Evolutionary conservation across 805 yeast genomes (phyloP).

Genomic region (Candida gorgasii): DNA sequence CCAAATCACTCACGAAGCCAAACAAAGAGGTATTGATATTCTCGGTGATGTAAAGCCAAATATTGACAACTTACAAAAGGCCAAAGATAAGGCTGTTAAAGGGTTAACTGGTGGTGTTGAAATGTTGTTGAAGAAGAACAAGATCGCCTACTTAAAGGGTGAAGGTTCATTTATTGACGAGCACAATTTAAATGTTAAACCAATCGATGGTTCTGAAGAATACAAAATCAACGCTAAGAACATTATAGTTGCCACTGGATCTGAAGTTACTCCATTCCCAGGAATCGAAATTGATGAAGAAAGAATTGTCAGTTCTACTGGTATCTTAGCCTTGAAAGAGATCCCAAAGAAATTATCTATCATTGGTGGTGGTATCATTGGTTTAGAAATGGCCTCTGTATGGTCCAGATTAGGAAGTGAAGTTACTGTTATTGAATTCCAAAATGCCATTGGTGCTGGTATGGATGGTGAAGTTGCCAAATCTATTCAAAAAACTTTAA

Average conservation of each 20-base stretch:
- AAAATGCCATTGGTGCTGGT: conserved; percentile 91
- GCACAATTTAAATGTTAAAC: conserved; percentile 73
- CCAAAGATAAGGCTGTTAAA: conserved; percentile 87
- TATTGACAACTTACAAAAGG: conserved; percentile 78
- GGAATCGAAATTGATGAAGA: conserved; percentile 96
- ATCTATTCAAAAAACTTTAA: conserved; percentile 81
- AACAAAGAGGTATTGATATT: conserved; percentile 87
- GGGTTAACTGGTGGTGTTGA: conserved; percentile 94
- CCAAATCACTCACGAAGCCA: conserved; percentile 81
- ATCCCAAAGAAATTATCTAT: conserved; percentile 89
- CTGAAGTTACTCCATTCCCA: conserved; percentile 98
- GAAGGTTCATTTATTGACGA: conserved; percentile 85
- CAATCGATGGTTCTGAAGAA: conserved; percentile 78
- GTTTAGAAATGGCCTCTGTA: conserved; percentile 98
- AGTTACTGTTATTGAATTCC: conserved; percentile 93
- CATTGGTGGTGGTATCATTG: conserved; percentile 99
- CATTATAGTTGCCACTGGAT: conserved; percentile 95
- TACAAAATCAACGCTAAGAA: conserved; percentile 73
- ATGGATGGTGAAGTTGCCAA: conserved; percentile 97
- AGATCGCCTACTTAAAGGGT: conserved; percentile 93
- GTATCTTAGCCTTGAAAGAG: conserved; percentile 80
- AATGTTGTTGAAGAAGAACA: conserved; percentile 91
- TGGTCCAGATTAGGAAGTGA: conserved; percentile 94
- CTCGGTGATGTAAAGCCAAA: conserved; percentile 70
- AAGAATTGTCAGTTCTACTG: conserved; percentile 95